Base-by-base conservation (phyloP, 1,139 yeast genomes). In the Candida sp. region DNA sequence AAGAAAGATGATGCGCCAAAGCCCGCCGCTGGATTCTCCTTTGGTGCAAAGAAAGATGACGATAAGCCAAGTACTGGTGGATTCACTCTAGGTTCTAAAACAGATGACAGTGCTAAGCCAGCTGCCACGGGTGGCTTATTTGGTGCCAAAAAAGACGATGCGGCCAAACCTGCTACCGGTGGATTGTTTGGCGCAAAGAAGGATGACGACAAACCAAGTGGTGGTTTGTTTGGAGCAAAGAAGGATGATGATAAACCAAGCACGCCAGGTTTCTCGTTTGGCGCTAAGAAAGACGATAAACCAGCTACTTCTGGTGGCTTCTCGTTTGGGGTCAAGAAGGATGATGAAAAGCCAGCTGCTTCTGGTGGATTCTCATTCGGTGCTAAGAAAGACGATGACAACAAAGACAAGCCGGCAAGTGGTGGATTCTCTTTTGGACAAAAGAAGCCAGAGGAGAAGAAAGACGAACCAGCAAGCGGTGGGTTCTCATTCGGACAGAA, bases 401-500 rank as follows among this genome's bases (percentile, higher is more conserved):
- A 17, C 17, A 17, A 5, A 56, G 51, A 25, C 61, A 60, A 9
- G 31, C 44, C 51, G 3, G 34, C 47, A 17, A n/a, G 35, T 23
- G 33, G 59, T 23, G 56, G 60, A 52, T 34, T 59, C 17, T 52
- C 59, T 39, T 62, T 40, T 39, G 52, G 72, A 22, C 17, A 17
- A 2, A 17, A 17, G 17, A 17, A 17, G 17, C 55, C 63, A 45
- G 58, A 52, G 48, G 60, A 62, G 40, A 59, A 60, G n/a, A 61
- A 49, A 7, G 52, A 53, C 27, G 56, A 63, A 3, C 42, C 48
- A 47, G 47, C 59, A 8, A 48, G 57, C n/a, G 48, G 54, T n/a
- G 61, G 59, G 8, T 57, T 59, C 30, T 54, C 66, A 32, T 64
- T 70, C 53, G 76, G 76, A 5, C 58, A 66, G n/a, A 66, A 64